phyloP scores from a whole-genome alignment of 805 yeast genomes.

The Soucietia sequanensis region DNA sequence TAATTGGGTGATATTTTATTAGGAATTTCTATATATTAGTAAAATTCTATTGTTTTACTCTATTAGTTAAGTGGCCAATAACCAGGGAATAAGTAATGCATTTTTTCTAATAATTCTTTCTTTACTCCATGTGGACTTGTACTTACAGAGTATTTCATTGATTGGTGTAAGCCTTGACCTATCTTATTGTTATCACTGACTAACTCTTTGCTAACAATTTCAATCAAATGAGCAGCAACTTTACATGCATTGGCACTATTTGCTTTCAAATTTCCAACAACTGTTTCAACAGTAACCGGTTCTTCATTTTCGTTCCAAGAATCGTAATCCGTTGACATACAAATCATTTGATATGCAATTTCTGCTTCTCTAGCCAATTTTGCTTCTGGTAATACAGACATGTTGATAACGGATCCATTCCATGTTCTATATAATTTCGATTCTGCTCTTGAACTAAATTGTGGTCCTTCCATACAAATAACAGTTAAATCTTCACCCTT shows the following conservation, averaged over 20 bases:
- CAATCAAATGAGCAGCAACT: constrained; percentile 69
- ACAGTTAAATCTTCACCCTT: constrained; percentile 73
- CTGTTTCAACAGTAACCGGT: constrained; percentile 97
- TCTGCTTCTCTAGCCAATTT: constrained; percentile 98
- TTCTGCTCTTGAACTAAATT: constrained; percentile 95
- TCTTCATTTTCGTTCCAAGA: constrained; percentile 97
- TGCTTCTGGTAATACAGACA: constrained; percentile 97
- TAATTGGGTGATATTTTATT: not conserved
- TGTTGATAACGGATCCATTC: constrained; percentile 95
- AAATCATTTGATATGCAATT: constrained; percentile 93
- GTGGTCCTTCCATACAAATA: constrained; percentile 99
- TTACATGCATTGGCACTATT: constrained; percentile 83
- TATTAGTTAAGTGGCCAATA: constrained; percentile 58
- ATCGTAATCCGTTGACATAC: constrained; percentile 99
- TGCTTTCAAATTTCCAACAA: constrained; percentile 84
- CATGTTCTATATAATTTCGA: constrained; percentile 79
- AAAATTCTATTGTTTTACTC: no score
- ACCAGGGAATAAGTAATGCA: constrained; percentile 88
- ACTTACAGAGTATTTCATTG: constrained; percentile 78
- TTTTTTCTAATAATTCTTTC: constrained; percentile 68
- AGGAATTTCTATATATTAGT: no score
- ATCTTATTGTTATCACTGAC: constrained; percentile 49
- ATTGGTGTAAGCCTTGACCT: constrained; percentile 70
- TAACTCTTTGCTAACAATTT: constrained; percentile 61
- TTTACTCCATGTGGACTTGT: constrained; percentile 75